Conservation (phyloP, 2,329 filamentous ascomycete genomes). For the Fusarium neocosmosporiellum region DNA sequence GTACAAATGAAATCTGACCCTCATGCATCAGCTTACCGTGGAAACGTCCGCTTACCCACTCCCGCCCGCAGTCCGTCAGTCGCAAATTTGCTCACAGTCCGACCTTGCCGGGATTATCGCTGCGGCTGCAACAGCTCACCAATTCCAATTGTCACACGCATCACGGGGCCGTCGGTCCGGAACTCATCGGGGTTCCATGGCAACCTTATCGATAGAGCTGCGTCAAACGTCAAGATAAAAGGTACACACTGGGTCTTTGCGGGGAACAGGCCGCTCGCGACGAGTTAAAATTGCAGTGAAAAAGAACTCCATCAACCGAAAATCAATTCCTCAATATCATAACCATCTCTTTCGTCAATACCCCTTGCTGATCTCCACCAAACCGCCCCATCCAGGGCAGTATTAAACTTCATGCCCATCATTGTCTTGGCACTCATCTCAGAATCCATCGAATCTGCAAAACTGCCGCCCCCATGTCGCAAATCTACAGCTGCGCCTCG, state of each 20-base stretch:
- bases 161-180: conserved; percentile 1
- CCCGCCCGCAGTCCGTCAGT: neutral
- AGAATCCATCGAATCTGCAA: conserved; percentile 2
- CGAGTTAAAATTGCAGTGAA: neutral
- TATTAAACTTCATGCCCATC: conserved; percentile 5
- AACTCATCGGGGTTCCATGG: neutral
- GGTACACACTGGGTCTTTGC: too few relatives aligned
- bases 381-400: conserved; percentile 4
- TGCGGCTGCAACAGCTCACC: conserved; percentile 2
- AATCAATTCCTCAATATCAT: neutral
- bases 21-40: neutral
- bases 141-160: conserved; percentile 2
- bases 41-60: neutral
- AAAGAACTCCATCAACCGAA: neutral
- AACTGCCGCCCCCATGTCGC: conserved; percentile 6
- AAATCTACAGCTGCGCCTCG: conserved; percentile 35
- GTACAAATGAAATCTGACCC: neutral
- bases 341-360: neutral
- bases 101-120: conserved; percentile 18
- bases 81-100: neutral
- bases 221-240: neutral
- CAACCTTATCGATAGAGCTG: conserved; percentile 18
- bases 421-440: conserved; percentile 26
- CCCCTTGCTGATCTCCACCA: neutral
- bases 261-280: neutral